Percentiles rank a stretch among this genome's conserved stretches.
Conservation (phyloP, 176 grass and related monocot genomes). For the Carex cristatella region DNA sequence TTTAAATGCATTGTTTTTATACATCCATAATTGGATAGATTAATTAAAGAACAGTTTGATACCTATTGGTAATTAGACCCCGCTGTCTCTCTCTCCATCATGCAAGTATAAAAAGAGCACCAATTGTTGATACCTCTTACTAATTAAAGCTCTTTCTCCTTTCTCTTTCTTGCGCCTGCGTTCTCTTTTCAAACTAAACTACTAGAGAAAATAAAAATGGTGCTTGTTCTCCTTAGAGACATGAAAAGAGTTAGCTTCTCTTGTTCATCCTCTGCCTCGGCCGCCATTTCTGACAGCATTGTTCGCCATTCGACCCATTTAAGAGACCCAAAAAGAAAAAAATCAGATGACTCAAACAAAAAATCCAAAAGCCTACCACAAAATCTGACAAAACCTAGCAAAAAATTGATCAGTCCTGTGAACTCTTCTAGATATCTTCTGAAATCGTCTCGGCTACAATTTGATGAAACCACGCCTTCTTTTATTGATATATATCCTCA, state of each 20-base stretch:
- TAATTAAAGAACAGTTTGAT: background rate
- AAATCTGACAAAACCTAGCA: background rate
- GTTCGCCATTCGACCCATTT: constrained; percentile 45
- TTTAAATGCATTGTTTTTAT: background rate
- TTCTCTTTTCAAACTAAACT: constrained; percentile 15
- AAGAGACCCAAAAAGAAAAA: constrained; percentile 31
- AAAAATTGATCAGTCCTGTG: constrained; percentile 32
- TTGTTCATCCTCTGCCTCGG: constrained; percentile 55
- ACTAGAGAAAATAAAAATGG: constrained; percentile 31
- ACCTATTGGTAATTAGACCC: background rate
- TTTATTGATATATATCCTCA: constrained; percentile 41
- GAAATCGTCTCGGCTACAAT: constrained; percentile 54
- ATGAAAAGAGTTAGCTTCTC: constrained; percentile 61
- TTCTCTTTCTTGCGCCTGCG: background rate
- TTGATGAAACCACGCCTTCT: constrained; percentile 19
- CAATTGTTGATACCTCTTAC: background rate
- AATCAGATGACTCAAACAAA: background rate
- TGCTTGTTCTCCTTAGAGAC: constrained; percentile 39
- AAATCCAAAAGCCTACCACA: background rate
- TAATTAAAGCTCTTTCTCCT: background rate
- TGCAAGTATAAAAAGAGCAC: constrained; percentile 12
- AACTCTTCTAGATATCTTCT: constrained; percentile 73
- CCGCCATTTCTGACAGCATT: constrained; percentile 43
- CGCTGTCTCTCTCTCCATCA: constrained; percentile 4
- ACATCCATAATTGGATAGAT: background rate